Conservation (phyloP, 371 early-diverging fungal genomes). For the Massospora cicadina region DNA sequence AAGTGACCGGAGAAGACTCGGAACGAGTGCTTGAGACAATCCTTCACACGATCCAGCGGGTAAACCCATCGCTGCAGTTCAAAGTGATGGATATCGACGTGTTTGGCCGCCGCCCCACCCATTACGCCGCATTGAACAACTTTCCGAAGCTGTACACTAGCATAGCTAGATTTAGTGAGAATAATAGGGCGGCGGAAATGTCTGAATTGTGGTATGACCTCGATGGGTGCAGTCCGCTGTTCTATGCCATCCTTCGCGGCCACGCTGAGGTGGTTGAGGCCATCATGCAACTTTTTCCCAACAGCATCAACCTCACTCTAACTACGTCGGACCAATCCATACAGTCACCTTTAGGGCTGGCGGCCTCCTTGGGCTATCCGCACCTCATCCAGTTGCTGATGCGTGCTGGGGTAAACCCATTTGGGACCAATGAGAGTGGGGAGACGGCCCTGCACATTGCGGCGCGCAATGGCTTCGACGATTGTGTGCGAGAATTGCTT, state of each 20-base stretch:
- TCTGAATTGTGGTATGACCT: constrained; percentile 34
- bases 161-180: constrained; percentile 16
- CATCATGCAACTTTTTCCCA: constrained; percentile 26
- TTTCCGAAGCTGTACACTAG: not conserved
- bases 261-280: constrained; percentile 25
- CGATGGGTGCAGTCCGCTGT: constrained; percentile 48
- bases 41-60: constrained; percentile 12
- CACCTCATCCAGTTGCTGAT: constrained; percentile 27
- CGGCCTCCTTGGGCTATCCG: constrained; percentile 13
- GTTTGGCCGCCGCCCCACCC: constrained; percentile 41
- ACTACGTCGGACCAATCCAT: constrained; percentile 1
- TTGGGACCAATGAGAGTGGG: constrained; percentile 39
- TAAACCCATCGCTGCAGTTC: constrained; percentile 7
- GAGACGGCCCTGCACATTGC: constrained; percentile 43
- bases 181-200: not conserved
- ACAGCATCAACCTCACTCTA: not conserved
- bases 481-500: constrained; percentile 33
- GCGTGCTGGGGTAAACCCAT: constrained; percentile 26
- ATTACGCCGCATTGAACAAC: constrained; percentile 41
- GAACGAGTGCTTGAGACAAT: constrained; percentile 18
- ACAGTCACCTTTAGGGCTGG: constrained; percentile 13
- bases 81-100: constrained; percentile 11
- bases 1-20: constrained; percentile 16
- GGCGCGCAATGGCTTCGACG: constrained; percentile 26
- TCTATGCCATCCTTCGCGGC: constrained; percentile 43